These are phyloP conservation scores for Metschnikowia hibisci DNA, from an alignment of 805 yeast species.

Conservation along the genomic window DNA sequence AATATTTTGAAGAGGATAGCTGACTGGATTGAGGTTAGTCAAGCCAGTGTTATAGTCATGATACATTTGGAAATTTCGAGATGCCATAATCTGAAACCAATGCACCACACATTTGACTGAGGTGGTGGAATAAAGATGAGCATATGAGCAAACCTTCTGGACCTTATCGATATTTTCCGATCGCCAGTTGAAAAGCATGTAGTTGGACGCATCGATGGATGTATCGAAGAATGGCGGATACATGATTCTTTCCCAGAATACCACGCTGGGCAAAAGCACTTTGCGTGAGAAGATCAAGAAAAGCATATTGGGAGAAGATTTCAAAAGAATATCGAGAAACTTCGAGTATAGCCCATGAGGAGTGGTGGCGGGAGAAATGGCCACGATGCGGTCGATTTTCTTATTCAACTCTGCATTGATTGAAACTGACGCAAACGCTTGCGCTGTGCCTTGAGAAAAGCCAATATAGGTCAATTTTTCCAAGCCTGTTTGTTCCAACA, in stretches of 20 bases:
- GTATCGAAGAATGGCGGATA: constrained; percentile 72
- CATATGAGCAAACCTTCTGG: constrained; percentile 77
- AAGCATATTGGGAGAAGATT: constrained; percentile 71
- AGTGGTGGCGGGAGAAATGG: constrained; percentile 91
- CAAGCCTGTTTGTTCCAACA: constrained; percentile 46
- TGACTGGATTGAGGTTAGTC: constrained; percentile 32
- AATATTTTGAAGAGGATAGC: constrained; percentile 39
- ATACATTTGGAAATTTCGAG: constrained; percentile 71
- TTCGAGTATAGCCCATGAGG: constrained; percentile 81
- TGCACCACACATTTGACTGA: constrained; percentile 78
- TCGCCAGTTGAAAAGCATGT: constrained; percentile 74
- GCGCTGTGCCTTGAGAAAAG: constrained; percentile 92
- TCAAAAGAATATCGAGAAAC: constrained; percentile 68
- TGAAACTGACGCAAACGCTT: constrained; percentile 79
- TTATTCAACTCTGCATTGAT: constrained; percentile 58
- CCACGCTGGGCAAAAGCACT: constrained; percentile 71
- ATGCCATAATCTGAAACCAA: constrained; percentile 54
- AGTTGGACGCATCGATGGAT: constrained; percentile 67
- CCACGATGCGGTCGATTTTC: constrained; percentile 58
- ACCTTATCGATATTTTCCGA: constrained; percentile 62
- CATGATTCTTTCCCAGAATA: constrained; percentile 74
- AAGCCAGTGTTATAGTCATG: constrained; percentile 46
- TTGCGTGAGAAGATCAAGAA: constrained; percentile 69
- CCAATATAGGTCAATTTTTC: constrained; percentile 67
- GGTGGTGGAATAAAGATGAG: constrained; percentile 87